Base-by-base conservation (phyloP, 2,329 filamentous ascomycete species). In the Paraconiothyrium sp. region DNA sequence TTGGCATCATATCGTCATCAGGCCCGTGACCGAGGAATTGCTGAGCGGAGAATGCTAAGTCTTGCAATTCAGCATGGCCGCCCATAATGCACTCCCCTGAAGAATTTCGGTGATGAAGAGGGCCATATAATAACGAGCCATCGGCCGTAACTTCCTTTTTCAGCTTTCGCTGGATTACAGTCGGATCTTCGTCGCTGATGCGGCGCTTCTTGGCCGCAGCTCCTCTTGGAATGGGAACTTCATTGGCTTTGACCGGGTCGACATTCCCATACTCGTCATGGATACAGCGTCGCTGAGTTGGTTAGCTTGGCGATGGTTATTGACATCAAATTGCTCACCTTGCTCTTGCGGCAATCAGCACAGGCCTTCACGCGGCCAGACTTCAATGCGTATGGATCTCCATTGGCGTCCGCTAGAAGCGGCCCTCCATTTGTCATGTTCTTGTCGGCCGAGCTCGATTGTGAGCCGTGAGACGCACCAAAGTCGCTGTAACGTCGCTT, bases 301-400 rank as follows among this genome's bases (percentile, higher is more conserved):
- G 68, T 74, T 67, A 77, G 69, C 41, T 47, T 39, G 27, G 44
- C n/a, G 32, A 22, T 2, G 39, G 16, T 27, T 11, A 9, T 41
- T 20, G 41, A 56, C 49, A 56, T 20, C 14, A 37, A 8, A 24
- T 24, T 44, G 77, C 84, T 76, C 73, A 89, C 88, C 83, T 90
- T 90, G 82, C 87, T 89, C 74, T 88, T 89, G 49, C 88, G 84
- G 76, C 88, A 90, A 68, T 89, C 87, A 61, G 87, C 83, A 72
- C 88, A 90, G 47, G 88, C 88, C 75, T 89, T 89, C 69, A 84
- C 88, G 68, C 88, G 78, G 61, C 86, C 83, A 72, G 87, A 86
- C 76, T 87, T 84, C 49, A 81, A 82, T 61, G 85, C 76, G 63
- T 78, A 69, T 63, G 78, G 72, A 47, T 80, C 77, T 43, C 71